A percentile compares a stretch with the other conserved stretches of the same genome.
Evolutionary conservation across 176 grass and related monocot genomes (phyloP).

Genomic region (Eragrostis curvula): DNA sequence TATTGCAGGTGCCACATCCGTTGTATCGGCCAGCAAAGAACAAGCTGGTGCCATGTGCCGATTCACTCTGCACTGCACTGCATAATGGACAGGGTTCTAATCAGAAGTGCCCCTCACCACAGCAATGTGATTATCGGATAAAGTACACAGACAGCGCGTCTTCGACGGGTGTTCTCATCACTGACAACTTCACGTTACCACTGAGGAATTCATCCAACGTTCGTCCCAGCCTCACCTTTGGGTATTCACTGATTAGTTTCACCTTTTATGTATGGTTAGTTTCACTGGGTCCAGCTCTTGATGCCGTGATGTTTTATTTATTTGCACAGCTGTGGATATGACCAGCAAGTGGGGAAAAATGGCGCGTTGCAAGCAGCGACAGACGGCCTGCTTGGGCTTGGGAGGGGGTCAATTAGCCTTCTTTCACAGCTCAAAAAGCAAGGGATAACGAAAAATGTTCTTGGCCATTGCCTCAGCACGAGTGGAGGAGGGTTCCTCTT

Average conservation of each 20-base stretch:
- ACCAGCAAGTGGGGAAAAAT: constrained; percentile 67
- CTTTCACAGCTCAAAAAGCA: constrained; percentile 82
- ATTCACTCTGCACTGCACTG: constrained; percentile 71
- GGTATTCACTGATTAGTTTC: constrained; percentile 49
- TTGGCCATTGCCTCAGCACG: constrained; percentile 82
- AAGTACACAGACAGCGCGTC: constrained; percentile 72
- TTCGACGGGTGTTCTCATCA: constrained; percentile 78
- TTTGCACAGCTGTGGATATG: constrained; percentile 75
- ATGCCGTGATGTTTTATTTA: constrained; percentile 33
- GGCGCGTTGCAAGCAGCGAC: constrained; percentile 39
- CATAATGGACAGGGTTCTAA: constrained; percentile 6
- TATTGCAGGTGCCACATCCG: constrained; percentile 72
- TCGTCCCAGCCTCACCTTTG: constrained; percentile 68
- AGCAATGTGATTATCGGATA: constrained; percentile 81
- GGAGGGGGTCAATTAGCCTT: constrained; percentile 69
- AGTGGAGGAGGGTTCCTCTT: constrained; percentile 82
- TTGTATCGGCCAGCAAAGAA: constrained; percentile 58
- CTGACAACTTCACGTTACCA: constrained; percentile 56
- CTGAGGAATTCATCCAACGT: constrained; percentile 62
- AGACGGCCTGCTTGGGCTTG: constrained; percentile 83
- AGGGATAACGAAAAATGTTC: constrained; percentile 79
- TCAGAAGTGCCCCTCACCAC: constrained; percentile 52
- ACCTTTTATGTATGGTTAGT: constrained; percentile 58
- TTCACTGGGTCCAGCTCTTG: not conserved
- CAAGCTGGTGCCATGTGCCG: constrained; percentile 60